Percentiles rank a stretch among this genome's conserved stretches.
Evolutionary conservation across 176 grass and related monocot species (phyloP).

Genomic region (Tuctoria greenei): DNA sequence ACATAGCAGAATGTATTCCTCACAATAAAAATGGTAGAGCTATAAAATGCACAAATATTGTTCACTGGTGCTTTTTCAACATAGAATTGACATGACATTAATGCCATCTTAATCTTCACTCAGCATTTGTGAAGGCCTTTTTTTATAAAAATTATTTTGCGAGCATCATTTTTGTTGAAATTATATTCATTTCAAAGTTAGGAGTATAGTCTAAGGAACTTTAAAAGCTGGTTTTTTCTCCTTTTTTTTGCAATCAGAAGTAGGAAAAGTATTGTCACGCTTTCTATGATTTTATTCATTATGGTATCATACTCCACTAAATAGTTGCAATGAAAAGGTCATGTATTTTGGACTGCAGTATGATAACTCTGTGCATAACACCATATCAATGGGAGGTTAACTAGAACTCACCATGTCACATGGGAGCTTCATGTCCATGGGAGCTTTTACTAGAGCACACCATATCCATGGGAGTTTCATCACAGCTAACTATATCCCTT

Average conservation of each 20-base stretch:
- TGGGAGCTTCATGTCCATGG: not conserved
- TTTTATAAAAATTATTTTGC: slow-evolving; percentile 10
- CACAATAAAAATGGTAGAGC: not conserved
- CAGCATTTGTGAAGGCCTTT: not conserved
- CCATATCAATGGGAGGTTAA: slow-evolving; percentile 3
- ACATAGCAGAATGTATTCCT: not conserved
- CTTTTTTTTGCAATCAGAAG: too few relatives aligned
- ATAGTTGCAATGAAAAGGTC: not conserved
- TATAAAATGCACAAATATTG: slow-evolving; percentile 9
- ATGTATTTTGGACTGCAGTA: not conserved
- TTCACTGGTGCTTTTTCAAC: not conserved
- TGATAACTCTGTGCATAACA: not conserved
- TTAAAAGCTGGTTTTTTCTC: not conserved
- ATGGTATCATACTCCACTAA: not conserved
- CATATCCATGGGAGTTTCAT: not conserved
- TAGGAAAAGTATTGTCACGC: not conserved
- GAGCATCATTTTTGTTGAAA: not conserved
- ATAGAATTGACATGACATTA: not conserved
- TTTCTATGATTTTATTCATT: not conserved
- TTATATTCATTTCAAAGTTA: not conserved
- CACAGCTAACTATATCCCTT: not conserved
- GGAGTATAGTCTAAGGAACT: not conserved
- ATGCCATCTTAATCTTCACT: not conserved
- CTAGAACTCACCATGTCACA: not conserved
- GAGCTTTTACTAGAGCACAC: too few relatives aligned